Evolutionary conservation across 805 yeast genomes (phyloP).

Genomic region (Candida orba): DNA sequence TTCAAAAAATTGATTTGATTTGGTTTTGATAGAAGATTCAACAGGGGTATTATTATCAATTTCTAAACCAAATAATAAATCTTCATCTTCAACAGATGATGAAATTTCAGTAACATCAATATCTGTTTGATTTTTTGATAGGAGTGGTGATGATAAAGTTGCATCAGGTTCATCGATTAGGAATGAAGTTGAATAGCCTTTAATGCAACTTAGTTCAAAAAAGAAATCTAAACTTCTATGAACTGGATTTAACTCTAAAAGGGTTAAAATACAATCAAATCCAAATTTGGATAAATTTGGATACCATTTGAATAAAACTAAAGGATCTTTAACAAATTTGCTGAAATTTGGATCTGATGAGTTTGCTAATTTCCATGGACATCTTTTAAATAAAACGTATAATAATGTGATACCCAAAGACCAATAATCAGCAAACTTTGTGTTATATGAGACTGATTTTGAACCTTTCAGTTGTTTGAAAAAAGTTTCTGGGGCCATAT

Average conservation of each 20-base stretch:
- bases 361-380: conserved; percentile 74
- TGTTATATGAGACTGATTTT: conserved; percentile 41
- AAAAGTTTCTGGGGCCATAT: conserved; percentile 89
- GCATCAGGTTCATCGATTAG: background rate
- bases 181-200: conserved; percentile 7
- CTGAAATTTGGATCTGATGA: conserved; percentile 59
- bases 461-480: conserved; percentile 27
- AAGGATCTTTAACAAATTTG: conserved; percentile 62
- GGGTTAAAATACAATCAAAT: conserved; percentile 58
- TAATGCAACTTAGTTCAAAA: conserved; percentile 8
- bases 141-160: too few species aligned
- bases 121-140: background rate
- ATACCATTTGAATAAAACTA: conserved; percentile 66
- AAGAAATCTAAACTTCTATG: conserved; percentile 44
- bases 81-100: conserved; percentile 7
- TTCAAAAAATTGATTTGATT: background rate
- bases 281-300: conserved; percentile 68
- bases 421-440: conserved; percentile 81
- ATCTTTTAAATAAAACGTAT: conserved; percentile 73
- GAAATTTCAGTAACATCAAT: conserved; percentile 2
- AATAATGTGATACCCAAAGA: conserved; percentile 75
- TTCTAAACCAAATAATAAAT: conserved; percentile 11
- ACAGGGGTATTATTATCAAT: conserved; percentile 4
- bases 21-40: conserved; percentile 1
- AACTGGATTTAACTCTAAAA: conserved; percentile 59